Conservation (phyloP, 768 basidiomycete genomes). For the Tylopilus rubrobrunneus region DNA sequence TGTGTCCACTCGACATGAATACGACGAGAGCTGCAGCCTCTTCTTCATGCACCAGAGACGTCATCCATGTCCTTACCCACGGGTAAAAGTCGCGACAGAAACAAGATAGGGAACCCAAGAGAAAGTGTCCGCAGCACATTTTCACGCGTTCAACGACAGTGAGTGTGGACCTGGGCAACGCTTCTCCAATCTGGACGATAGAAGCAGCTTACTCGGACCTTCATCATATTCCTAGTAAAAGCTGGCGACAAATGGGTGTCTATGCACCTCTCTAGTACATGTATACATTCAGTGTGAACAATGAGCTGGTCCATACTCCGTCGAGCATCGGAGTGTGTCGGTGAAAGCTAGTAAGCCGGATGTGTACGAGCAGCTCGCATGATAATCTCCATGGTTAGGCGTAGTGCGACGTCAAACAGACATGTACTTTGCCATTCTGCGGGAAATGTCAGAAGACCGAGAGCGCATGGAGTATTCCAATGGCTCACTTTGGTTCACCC, state of each 20-base stretch:
- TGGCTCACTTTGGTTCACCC: constrained; percentile 45
- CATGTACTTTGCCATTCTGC: constrained; percentile 81
- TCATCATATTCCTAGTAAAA: neutral
- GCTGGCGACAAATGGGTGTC: neutral
- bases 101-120: too few species aligned
- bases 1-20: too few species aligned
- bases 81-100: neutral
- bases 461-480: neutral
- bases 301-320: neutral
- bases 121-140: too few species aligned
- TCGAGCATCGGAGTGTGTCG: neutral
- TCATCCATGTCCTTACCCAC: too few species aligned
- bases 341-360: neutral
- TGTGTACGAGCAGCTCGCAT: neutral
- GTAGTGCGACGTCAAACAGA: constrained; percentile 45
- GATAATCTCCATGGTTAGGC: neutral
- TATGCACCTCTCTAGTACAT: neutral
- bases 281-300: neutral
- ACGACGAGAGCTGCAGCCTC: too few species aligned
- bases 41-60: too few species aligned
- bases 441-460: constrained; percentile 2
- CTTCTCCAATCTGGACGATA: neutral
- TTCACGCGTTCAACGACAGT: too few species aligned
- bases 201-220: neutral
- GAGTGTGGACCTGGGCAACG: too few species aligned